Evolutionary conservation across 192 early-diverging fungal genomes (phyloP).

Genomic region (Obelidium mucronatum): DNA sequence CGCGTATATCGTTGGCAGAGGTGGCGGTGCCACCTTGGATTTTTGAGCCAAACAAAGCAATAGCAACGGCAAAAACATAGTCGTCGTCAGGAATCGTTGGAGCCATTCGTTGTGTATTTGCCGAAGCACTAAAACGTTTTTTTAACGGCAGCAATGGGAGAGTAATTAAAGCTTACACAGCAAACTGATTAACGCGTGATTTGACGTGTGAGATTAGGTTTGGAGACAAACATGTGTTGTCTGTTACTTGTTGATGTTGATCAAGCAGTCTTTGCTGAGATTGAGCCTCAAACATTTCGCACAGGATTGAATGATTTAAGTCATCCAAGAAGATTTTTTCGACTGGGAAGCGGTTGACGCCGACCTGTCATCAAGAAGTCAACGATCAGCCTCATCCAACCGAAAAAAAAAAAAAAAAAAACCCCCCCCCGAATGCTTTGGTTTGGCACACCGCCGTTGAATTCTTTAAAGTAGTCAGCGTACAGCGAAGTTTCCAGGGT

Average conservation of each 20-base stretch:
- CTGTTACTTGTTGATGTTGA: neutral
- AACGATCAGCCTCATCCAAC: too few species aligned
- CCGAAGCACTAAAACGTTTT: neutral
- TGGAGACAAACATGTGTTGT: neutral
- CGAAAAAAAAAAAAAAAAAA: too few species aligned
- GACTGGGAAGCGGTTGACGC: constrained; percentile 14
- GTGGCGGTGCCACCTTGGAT: too few species aligned
- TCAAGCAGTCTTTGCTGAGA: neutral
- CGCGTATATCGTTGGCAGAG: too few species aligned
- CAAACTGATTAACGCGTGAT: neutral
- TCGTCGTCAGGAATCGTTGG: constrained; percentile 6
- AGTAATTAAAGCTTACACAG: neutral
- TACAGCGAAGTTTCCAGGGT: constrained; percentile 3
- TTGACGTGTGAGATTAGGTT: neutral
- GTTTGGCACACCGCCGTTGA: constrained; percentile 5
- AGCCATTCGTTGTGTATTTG: neutral
- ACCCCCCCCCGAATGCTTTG: too few species aligned
- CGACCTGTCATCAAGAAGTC: neutral
- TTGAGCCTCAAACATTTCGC: constrained; percentile 1
- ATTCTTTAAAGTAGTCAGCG: neutral
- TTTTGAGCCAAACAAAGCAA: neutral
- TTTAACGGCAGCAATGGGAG: too few species aligned
- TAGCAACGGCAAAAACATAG: neutral
- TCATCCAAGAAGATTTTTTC: neutral
- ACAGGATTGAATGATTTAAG: too few species aligned